Evolutionary conservation across 192 early-diverging fungal genomes (phyloP), one percentile per base, ranked within the genome.

Genomic region (Backusella tuberculispora): DNA sequence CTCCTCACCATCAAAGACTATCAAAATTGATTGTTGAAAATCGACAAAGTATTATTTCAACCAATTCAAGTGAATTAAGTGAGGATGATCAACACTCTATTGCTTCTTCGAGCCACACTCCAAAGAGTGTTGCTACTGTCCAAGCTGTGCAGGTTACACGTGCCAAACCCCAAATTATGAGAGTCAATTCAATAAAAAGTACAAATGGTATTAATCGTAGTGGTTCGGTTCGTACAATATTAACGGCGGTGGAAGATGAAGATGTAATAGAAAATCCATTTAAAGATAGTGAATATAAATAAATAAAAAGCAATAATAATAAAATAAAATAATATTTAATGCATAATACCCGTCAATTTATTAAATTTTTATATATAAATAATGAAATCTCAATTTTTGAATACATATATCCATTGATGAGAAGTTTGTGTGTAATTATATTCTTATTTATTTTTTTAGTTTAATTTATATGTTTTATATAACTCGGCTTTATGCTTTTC

Each of bases 131-230:
- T 45, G 42, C 63, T 6, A 73, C 67, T 37, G 21, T 77, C 13
- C 77, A 75, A 14, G 74, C 81, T 19, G 70, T 82, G 34, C 81
- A 82, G 41, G 70, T 82, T n/a, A 70, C 46, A 24, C 69, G 81
- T 21, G 81, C 81, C 15, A 75, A 76, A 71, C 76, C 81, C 0
- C 76, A 78, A 13, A 67, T 82, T 3, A 50, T 82, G 73, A 69
- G 81, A 60, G 73, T 82, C 67, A 76, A 82, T 47, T 78, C 81
- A 2, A 73, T 82, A 9, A 69, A 74, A 34, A 34, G 1, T 42
- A 43, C 38, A 19, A 69, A 65, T 41, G 69, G 63, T 26, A 1
- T 80, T 12, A 75, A 63, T 37, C 63, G 78, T 14, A 47, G 26
- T 73, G 74, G 66, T 13, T 80, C 78, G 8, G 71, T 80, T 0